These are phyloP conservation scores for Chamaecyparis obtusa DNA, from an alignment of 75 land plant species.

Conservation along the genomic window DNA sequence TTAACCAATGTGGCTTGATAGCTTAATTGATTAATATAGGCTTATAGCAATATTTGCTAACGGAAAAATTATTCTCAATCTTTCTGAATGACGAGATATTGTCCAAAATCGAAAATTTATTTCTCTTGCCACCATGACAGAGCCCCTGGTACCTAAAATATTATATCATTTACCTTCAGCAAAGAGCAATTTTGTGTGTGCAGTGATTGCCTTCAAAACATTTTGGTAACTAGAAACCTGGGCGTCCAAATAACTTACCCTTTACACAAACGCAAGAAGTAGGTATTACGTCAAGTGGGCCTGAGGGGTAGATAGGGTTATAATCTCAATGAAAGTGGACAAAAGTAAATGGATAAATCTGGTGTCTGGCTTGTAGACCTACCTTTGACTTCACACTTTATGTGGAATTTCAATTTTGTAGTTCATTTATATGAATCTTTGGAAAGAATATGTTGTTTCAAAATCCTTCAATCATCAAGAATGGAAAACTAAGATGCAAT, in stretches of 20 bases:
- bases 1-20: neutral
- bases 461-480: neutral
- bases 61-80: neutral
- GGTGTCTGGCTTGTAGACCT: too few relatives aligned
- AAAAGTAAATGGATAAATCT: too few relatives aligned
- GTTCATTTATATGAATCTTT: neutral
- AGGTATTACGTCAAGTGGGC: neutral
- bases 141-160: neutral
- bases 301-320: too few relatives aligned
- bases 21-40: neutral
- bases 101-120: neutral
- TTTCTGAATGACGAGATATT: neutral
- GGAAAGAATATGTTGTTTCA: neutral
- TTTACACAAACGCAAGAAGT: neutral
- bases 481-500: neutral
- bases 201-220: neutral
- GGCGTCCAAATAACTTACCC: neutral
- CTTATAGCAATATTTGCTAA: neutral
- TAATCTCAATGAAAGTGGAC: too few relatives aligned
- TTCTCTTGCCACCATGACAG: neutral
- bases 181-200: neutral
- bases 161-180: neutral
- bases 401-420: neutral
- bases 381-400: neutral
- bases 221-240: neutral